Evolutionary conservation across 805 yeast species (phyloP).

Genomic region (Candida stauntonica): DNA sequence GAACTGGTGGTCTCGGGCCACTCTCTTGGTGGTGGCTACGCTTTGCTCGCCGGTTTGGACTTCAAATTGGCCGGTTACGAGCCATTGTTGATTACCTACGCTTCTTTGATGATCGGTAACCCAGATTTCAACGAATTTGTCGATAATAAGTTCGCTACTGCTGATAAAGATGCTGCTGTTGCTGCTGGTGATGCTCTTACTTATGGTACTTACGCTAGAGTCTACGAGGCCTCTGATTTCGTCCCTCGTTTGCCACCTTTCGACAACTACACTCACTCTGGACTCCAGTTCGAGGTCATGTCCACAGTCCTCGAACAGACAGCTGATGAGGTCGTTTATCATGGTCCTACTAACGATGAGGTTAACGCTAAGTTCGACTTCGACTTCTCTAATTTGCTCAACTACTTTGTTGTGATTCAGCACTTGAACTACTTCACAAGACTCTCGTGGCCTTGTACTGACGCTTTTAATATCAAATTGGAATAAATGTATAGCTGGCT

Average conservation of each 20-base stretch:
- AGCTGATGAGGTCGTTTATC: constrained; percentile 5
- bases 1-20: constrained; percentile 61
- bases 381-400: constrained; percentile 9
- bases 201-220: constrained; percentile 40
- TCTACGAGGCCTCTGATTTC: constrained; percentile 51
- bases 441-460: constrained; percentile 25
- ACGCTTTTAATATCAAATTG: constrained; percentile 6
- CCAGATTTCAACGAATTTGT: constrained; percentile 44
- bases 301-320: constrained; percentile 33
- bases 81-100: constrained; percentile 56
- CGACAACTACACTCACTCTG: constrained; percentile 30
- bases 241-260: constrained; percentile 60
- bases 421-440: constrained; percentile 20
- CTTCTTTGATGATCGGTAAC: constrained; percentile 65
- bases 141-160: constrained; percentile 44
- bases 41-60: constrained; percentile 60
- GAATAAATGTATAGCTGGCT: too few species aligned
- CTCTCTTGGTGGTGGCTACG: constrained; percentile 73
- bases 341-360: constrained; percentile 13
- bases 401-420: constrained; percentile 16
- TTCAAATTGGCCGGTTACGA: constrained; percentile 47
- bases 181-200: constrained; percentile 30
- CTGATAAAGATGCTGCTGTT: constrained; percentile 25
- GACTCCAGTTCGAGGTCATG: constrained; percentile 30
- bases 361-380: constrained; percentile 10